Percentiles rank a stretch among this genome's conserved stretches.
These are phyloP conservation scores for Phytopythium mirpurense DNA, from an alignment of 352 stramenopile genomes.

Conservation along the genomic window DNA sequence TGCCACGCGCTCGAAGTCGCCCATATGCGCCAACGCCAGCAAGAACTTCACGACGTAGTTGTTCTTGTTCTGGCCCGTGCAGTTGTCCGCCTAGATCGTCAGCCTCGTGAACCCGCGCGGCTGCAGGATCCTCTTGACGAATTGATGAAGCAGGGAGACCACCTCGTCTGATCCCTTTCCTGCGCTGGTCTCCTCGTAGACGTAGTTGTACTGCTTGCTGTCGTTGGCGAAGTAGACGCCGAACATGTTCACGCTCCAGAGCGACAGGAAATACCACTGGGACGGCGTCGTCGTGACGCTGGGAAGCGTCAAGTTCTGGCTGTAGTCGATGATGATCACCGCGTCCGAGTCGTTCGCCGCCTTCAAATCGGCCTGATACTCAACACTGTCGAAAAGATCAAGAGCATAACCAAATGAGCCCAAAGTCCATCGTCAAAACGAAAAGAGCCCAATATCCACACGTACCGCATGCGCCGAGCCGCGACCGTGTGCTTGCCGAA, in stretches of 20 bases:
- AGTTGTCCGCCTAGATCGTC: slow-evolving; percentile 12
- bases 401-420: slow-evolving; percentile 10
- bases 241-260: slow-evolving; percentile 13
- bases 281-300: slow-evolving; percentile 9
- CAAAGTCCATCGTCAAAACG: slow-evolving; percentile 4
- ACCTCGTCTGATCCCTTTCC: slow-evolving; percentile 18
- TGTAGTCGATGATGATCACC: slow-evolving; percentile 16
- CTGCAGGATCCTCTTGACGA: background rate
- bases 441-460: slow-evolving; percentile 1
- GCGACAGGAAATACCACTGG: slow-evolving; percentile 17
- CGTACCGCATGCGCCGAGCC: slow-evolving; percentile 8
- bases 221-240: slow-evolving; percentile 15
- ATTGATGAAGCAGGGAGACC: slow-evolving; percentile 10
- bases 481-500: slow-evolving; percentile 8
- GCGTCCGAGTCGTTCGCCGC: background rate
- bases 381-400: slow-evolving; percentile 2
- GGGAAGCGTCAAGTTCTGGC: slow-evolving; percentile 13
- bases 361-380: slow-evolving; percentile 11
- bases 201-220: slow-evolving; percentile 7
- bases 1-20: slow-evolving; percentile 1
- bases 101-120: background rate
- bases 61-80: slow-evolving; percentile 13
- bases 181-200: slow-evolving; percentile 11
- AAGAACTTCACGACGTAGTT: slow-evolving; percentile 10
- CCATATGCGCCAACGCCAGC: slow-evolving; percentile 3